Evolutionary conservation across 441 rosid species (phyloP).

Genomic region (California macrophylla): DNA sequence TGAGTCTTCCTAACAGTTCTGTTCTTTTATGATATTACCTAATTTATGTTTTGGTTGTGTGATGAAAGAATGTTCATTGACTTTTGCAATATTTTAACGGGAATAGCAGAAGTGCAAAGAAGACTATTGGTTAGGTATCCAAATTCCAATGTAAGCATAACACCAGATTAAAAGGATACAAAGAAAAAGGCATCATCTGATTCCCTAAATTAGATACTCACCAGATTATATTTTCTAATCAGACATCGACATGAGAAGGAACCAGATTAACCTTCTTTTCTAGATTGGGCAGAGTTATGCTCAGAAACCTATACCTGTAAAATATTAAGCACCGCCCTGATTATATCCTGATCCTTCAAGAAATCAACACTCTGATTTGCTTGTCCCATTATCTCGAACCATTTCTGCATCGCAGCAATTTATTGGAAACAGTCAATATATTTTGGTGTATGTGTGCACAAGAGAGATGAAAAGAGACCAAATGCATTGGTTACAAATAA

Average conservation of each 20-base stretch:
- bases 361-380: constrained; percentile 97
- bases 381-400: constrained; percentile 92
- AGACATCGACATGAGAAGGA: background rate
- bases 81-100: background rate
- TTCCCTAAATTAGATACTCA: background rate
- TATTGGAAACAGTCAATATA: background rate
- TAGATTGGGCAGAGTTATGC: background rate
- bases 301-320: constrained; percentile 51
- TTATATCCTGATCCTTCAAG: constrained; percentile 86
- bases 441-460: background rate
- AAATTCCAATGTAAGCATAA: too few relatives aligned
- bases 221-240: background rate
- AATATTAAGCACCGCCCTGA: constrained; percentile 85
- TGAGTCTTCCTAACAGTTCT: background rate
- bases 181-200: background rate
- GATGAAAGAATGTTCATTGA: background rate
- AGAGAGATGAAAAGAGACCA: background rate
- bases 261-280: background rate
- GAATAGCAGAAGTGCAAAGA: background rate
- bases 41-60: background rate
- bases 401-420: constrained; percentile 53
- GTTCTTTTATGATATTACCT: background rate
- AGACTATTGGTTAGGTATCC: background rate
- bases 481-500: background rate
- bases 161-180: background rate